Evolutionary conservation across 208 protist genomes (phyloP).

Genomic region (Crithidia fasciculata): DNA sequence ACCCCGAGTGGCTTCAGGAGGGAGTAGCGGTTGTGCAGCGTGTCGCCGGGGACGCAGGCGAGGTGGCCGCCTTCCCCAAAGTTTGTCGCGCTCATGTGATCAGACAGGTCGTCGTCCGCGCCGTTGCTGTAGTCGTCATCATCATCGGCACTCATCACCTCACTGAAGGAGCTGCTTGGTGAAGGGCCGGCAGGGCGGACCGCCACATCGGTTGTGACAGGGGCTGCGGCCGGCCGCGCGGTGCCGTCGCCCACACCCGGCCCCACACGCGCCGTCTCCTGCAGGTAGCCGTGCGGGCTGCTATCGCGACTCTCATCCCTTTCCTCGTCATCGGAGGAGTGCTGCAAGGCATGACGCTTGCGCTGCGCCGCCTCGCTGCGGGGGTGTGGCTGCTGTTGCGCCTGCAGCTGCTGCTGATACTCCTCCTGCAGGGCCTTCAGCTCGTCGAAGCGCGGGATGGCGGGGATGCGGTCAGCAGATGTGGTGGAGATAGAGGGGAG

Average conservation of each 20-base stretch:
- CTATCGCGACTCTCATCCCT: slow-evolving; percentile 5
- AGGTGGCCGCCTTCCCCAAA: slow-evolving; percentile 60
- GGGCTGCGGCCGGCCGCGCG: not conserved
- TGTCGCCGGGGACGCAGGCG: slow-evolving; percentile 64
- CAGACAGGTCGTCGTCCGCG: slow-evolving; percentile 14
- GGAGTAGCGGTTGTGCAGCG: slow-evolving; percentile 63
- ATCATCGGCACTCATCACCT: not conserved
- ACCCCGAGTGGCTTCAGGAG: slow-evolving; percentile 56
- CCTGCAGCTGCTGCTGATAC: slow-evolving; percentile 3
- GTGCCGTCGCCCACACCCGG: not conserved
- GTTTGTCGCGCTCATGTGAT: slow-evolving; percentile 41
- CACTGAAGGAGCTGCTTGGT: not conserved
- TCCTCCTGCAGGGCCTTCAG: slow-evolving; percentile 13
- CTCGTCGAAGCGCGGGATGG: slow-evolving; percentile 23
- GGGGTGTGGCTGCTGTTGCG: slow-evolving; percentile 10
- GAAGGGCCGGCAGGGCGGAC: not conserved
- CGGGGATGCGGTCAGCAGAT: slow-evolving; percentile 4
- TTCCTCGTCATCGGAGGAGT: slow-evolving; percentile 10
- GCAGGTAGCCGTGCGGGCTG: not conserved
- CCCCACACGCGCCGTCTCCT: not conserved
- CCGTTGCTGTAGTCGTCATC: not conserved
- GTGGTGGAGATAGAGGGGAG: not conserved
- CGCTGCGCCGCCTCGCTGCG: slow-evolving; percentile 28
- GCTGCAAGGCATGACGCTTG: not conserved
- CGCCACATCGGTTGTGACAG: not conserved